Evolutionary conservation across 352 stramenopile genomes (phyloP).

Genomic region (Blastocystis hominis): DNA sequence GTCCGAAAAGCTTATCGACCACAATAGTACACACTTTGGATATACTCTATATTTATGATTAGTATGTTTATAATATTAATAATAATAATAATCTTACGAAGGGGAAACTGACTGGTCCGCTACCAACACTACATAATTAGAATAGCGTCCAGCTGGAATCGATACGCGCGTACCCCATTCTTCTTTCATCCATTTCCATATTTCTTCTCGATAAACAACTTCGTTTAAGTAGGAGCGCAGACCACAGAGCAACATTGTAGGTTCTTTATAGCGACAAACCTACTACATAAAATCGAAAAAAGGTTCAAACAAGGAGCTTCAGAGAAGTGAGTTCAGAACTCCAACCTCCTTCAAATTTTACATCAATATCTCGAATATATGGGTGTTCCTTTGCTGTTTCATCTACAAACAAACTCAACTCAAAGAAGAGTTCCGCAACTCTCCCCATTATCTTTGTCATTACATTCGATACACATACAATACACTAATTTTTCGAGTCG

Average conservation of each 20-base stretch:
- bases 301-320: not conserved
- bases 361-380: not conserved
- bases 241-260: slow-evolving; percentile 15
- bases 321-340: slow-evolving; percentile 21
- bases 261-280: not conserved
- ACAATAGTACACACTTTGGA: not conserved
- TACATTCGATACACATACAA: not conserved
- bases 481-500: not conserved
- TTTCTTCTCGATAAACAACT: not conserved
- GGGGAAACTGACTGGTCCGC: not conserved
- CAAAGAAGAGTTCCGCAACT: not conserved
- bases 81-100: not conserved
- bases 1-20: not conserved
- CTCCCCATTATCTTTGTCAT: not conserved
- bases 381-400: not conserved
- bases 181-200: slow-evolving; percentile 41
- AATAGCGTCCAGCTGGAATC: slow-evolving; percentile 3
- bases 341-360: not conserved
- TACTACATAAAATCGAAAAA: not conserved
- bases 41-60: not conserved
- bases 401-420: not conserved
- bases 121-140: not conserved
- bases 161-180: not conserved
- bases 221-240: slow-evolving; percentile 31
- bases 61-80: not conserved